These are phyloP conservation scores for Fusarium torulosum DNA, from an alignment of 2,329 filamentous ascomycete species.

Conservation along the genomic window DNA sequence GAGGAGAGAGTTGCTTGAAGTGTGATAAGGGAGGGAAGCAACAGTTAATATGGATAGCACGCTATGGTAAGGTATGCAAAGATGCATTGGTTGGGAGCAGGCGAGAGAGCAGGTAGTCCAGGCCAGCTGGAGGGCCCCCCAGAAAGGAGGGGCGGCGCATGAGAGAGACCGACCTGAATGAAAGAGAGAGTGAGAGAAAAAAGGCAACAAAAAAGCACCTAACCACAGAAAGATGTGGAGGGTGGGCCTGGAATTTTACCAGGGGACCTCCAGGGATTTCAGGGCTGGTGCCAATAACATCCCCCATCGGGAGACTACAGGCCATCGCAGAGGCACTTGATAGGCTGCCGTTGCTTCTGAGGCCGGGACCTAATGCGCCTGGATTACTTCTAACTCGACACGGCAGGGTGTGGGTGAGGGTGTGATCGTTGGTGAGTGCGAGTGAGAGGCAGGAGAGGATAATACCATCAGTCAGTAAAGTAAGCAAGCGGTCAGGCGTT, in stretches of 20 bases:
- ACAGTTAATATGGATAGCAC: conserved; percentile 26
- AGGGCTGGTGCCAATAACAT: conserved; percentile 31
- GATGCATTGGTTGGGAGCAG: conserved; percentile 7
- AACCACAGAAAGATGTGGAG: background rate
- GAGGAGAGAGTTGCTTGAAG: conserved; percentile 3
- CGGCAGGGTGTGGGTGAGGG: conserved; percentile 12
- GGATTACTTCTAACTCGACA: conserved; percentile 24
- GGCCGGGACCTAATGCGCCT: conserved; percentile 41
- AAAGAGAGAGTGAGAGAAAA: background rate
- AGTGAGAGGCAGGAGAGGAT: background rate
- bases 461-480: background rate
- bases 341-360: conserved; percentile 34
- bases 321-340: conserved; percentile 22
- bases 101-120: background rate
- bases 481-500: conserved; percentile 13
- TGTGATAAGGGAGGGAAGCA: conserved; percentile 32
- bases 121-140: background rate
- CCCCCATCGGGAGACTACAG: conserved; percentile 37
- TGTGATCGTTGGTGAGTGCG: background rate
- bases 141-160: conserved; percentile 26
- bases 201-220: background rate
- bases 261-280: conserved; percentile 13
- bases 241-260: conserved; percentile 16
- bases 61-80: conserved; percentile 13
- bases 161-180: background rate